These are phyloP conservation scores for Orbilia brochopaga DNA, from an alignment of 2,329 filamentous ascomycete genomes.

Conservation along the genomic window DNA sequence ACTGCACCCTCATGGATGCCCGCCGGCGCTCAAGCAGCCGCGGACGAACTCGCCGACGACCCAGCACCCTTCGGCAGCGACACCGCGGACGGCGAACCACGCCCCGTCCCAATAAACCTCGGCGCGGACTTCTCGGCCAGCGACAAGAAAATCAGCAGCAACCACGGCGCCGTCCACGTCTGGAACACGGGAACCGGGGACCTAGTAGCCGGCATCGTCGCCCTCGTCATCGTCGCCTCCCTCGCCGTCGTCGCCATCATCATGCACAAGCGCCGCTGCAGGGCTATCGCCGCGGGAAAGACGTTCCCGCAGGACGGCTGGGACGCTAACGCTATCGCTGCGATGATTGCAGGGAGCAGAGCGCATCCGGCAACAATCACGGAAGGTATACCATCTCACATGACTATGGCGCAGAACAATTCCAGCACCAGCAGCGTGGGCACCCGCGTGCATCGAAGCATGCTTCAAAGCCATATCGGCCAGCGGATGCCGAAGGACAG, in stretches of 20 bases:
- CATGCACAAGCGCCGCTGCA: not conserved
- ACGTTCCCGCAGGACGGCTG: no score
- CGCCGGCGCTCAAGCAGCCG: not conserved
- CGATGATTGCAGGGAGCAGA: no score
- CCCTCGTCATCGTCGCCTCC: conserved; percentile 8
- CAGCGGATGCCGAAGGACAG: no score
- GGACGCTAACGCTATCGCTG: no score
- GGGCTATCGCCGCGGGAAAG: no score
- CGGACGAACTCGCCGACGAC: conserved; percentile 10
- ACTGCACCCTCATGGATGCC: not conserved
- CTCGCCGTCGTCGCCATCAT: conserved; percentile 14
- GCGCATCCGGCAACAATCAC: no score
- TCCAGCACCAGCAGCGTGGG: no score
- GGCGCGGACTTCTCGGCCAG: not conserved
- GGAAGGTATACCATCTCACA: no score
- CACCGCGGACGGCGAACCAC: conserved; percentile 16
- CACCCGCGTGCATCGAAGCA: no score
- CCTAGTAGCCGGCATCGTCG: conserved; percentile 20
- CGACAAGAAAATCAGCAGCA: conserved; percentile 6
- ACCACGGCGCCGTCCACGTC: not conserved
- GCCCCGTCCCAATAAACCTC: conserved; percentile 13
- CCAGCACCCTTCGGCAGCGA: not conserved
- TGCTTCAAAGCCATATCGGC: no score
- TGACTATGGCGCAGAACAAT: no score
- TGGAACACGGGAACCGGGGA: conserved; percentile 17